A percentile compares a stretch with the other conserved stretches of the same genome.
Evolutionary conservation across 1,284 basidiomycete genomes (phyloP).

Genomic region (Volvariella surrecta): DNA sequence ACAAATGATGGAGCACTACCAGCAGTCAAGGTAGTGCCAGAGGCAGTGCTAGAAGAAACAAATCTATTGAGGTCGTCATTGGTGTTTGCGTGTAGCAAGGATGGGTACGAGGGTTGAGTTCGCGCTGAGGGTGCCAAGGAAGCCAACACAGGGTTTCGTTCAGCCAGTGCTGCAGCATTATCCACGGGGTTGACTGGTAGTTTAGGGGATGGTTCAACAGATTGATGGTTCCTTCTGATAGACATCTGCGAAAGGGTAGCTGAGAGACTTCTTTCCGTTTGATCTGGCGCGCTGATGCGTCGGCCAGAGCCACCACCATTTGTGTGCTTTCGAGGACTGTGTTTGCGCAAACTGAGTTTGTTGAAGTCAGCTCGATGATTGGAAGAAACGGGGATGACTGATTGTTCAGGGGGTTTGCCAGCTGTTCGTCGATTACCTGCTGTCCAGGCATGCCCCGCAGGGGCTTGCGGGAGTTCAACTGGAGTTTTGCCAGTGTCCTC

Average conservation of each 20-base stretch:
- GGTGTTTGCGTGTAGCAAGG: constrained; percentile 38
- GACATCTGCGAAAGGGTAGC: too few relatives aligned
- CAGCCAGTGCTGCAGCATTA: not conserved
- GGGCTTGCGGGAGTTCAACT: too few relatives aligned
- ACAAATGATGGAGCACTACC: constrained; percentile 72
- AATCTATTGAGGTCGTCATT: constrained; percentile 78
- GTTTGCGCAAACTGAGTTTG: too few relatives aligned
- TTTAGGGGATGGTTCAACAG: constrained; percentile 7
- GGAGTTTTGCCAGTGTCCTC: constrained; percentile 24
- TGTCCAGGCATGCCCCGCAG: too few relatives aligned
- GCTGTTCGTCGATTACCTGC: too few relatives aligned
- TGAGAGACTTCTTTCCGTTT: too few relatives aligned
- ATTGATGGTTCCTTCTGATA: not conserved
- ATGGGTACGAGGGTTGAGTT: constrained; percentile 35
- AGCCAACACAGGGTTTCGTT: constrained; percentile 6
- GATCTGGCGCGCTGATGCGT: too few relatives aligned
- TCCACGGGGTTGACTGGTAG: constrained; percentile 3
- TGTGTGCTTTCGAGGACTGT: too few relatives aligned
- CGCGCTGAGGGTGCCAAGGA: constrained; percentile 15
- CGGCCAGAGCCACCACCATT: too few relatives aligned
- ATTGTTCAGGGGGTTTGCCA: too few relatives aligned
- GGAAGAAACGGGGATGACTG: too few relatives aligned
- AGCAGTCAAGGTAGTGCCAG: constrained; percentile 64
- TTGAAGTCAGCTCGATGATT: too few relatives aligned
- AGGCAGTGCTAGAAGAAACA: constrained; percentile 76